Evolutionary conservation across 768 basidiomycete species (phyloP).

Genomic region (Tylopilus plumbeoviolaceoides): DNA sequence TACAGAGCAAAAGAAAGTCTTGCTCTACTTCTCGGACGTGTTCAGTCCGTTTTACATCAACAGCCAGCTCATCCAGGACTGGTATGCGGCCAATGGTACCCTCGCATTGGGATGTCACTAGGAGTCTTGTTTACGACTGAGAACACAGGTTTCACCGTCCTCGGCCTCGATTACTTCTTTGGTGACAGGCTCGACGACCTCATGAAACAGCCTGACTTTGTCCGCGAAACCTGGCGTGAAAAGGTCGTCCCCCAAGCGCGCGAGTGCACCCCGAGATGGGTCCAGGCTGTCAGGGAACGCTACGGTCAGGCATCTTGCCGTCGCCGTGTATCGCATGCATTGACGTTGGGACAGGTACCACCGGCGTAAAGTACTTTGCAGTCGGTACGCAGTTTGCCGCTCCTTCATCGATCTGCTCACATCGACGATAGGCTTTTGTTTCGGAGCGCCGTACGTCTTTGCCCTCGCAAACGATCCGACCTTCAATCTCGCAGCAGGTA

Average conservation of each 20-base stretch:
- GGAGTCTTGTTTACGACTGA: background rate
- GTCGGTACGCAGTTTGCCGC: constrained; percentile 32
- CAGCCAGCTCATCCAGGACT: constrained; percentile 59
- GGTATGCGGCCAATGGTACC: constrained; percentile 55
- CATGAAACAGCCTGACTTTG: constrained; percentile 34
- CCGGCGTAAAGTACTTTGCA: constrained; percentile 39
- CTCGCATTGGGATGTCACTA: background rate
- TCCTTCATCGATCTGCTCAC: background rate
- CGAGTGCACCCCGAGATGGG: constrained; percentile 46
- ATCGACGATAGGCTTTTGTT: constrained; percentile 47
- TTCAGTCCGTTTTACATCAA: constrained; percentile 58
- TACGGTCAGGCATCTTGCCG: constrained; percentile 37
- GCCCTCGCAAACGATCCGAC: constrained; percentile 41
- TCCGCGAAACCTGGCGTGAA: constrained; percentile 41
- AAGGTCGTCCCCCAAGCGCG: constrained; percentile 34
- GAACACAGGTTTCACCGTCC: constrained; percentile 48
- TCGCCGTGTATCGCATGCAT: constrained; percentile 6
- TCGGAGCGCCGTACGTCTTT: constrained; percentile 51
- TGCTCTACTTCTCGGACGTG: constrained; percentile 58
- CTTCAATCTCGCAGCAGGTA: constrained; percentile 43
- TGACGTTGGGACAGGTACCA: constrained; percentile 9
- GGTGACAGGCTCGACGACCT: constrained; percentile 49
- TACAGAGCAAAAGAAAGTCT: background rate
- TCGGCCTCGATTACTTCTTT: constrained; percentile 63
- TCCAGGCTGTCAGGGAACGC: constrained; percentile 43